phyloP scores from a whole-genome alignment of 306 rosid species.

The Gillenia trifoliata region DNA sequence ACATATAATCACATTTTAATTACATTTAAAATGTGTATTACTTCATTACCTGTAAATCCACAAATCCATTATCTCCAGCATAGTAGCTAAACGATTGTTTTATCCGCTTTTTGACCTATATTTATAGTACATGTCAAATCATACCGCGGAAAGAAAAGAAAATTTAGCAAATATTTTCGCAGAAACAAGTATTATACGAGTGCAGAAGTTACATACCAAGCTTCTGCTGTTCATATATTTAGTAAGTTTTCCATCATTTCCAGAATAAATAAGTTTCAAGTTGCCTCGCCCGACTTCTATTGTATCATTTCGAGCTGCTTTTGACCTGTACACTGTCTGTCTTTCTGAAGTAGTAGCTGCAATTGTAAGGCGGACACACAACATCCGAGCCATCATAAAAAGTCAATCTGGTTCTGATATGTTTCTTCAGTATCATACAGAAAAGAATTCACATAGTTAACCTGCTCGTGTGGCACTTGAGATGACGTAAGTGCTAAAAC shows the following conservation, averaged over 20 bases:
- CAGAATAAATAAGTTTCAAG: conserved; percentile 34
- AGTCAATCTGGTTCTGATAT: neutral
- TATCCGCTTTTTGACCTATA: conserved; percentile 23
- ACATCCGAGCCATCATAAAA: neutral
- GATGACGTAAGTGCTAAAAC: conserved; percentile 73
- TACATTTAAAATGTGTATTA: neutral
- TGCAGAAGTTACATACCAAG: conserved; percentile 18
- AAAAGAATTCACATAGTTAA: neutral
- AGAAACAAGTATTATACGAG: neutral
- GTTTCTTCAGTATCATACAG: neutral
- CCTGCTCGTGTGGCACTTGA: conserved; percentile 36
- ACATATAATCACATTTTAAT: neutral
- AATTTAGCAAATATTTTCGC: neutral
- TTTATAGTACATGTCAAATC: neutral
- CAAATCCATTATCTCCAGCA: conserved; percentile 32
- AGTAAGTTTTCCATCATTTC: conserved; percentile 29
- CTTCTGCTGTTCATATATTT: conserved; percentile 28
- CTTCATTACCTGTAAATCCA: conserved; percentile 22
- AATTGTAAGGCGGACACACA: neutral
- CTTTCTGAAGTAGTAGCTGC: conserved; percentile 29
- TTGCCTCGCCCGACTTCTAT: conserved; percentile 35
- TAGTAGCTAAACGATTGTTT: conserved; percentile 33
- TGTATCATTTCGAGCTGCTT: conserved; percentile 11
- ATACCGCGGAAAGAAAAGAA: neutral
- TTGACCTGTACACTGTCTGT: conserved; percentile 9